A percentile compares a stretch with the other conserved stretches of the same genome.
These are phyloP conservation scores for Yamadazyma nakazawae DNA, from an alignment of 805 yeast species.

Conservation along the genomic window DNA sequence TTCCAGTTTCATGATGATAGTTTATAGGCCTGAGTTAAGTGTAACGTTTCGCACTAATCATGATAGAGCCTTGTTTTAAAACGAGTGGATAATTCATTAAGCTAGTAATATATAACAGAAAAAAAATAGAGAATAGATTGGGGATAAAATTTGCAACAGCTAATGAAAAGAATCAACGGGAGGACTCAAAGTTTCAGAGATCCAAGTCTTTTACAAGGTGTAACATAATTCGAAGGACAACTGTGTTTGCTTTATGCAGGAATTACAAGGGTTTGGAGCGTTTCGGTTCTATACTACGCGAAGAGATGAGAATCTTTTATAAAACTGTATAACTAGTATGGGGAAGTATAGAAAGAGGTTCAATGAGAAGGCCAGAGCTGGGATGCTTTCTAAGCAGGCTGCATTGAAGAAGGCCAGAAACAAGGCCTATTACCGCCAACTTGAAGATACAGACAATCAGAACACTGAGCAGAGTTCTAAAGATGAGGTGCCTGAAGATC, in stretches of 20 bases:
- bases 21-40: background rate
- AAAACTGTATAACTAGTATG: slow-evolving; percentile 40
- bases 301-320: background rate
- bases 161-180: too few species aligned
- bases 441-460: slow-evolving; percentile 20
- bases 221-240: too few species aligned
- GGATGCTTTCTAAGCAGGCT: slow-evolving; percentile 77
- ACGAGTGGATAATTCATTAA: background rate
- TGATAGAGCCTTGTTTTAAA: background rate
- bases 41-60: background rate
- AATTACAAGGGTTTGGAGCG: background rate
- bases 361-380: slow-evolving; percentile 83
- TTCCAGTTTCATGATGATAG: slow-evolving; percentile 11
- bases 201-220: too few species aligned
- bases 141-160: too few species aligned
- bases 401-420: slow-evolving; percentile 65
- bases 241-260: background rate
- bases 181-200: too few species aligned
- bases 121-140: too few species aligned
- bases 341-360: slow-evolving; percentile 78
- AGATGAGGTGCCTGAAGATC: slow-evolving; percentile 27
- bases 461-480: slow-evolving; percentile 4
- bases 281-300: background rate
- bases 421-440: slow-evolving; percentile 58
- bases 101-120: too few species aligned